Base-by-base conservation (phyloP, 441 rosid species). In the Gossypium lobatum region DNA sequence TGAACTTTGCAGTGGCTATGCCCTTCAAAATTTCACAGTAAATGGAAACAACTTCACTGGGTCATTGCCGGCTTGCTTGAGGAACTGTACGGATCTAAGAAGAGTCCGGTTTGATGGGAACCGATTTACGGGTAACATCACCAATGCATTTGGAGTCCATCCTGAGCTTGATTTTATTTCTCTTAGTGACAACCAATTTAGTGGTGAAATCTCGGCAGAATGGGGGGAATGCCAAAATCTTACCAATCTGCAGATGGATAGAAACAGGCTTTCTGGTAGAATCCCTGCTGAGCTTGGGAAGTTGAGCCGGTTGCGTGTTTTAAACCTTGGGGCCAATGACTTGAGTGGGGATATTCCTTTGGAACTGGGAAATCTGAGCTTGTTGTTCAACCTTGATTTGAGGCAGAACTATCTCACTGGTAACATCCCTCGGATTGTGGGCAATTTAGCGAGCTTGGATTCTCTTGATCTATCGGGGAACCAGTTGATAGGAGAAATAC, bases 211-310 rank as follows among this genome's bases (percentile, higher is more conserved):
- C 55, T 90, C 91, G 0, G 59, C 82, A 11, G 28, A 28, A 9
- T 88, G 96, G 95, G 95, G 95, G 25, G 80, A 83, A 66, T 90
- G 93, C 76, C 39, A 20, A 14, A 86, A 80, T 64, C 88, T 90
- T 74, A 78, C 85, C n/a, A 83, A 74, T 73, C 78, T 88, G 75
- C 75, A 75, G 79, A 76, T 88, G 74, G 90, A 82, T 13, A 71
- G 79, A 67, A 90, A 88, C 67, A 83, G 79, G 71, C 82, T 90
- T 71, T 79, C 86, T 2, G 90, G 93, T 46, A 31, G 50, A 64
- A 83, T 90, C 48, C 93, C 91, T 0, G 60, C 77, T 5, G 89
- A 84, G 76, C 86, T 90, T 5, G 88, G 88, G 25, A 80, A 81
- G 64, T 70, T 88, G 70, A 61, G 75, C 11, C 59, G 50, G 71